phyloP scores from a whole-genome alignment of 805 yeast species.

The Sugiyamaella valdiviana region DNA sequence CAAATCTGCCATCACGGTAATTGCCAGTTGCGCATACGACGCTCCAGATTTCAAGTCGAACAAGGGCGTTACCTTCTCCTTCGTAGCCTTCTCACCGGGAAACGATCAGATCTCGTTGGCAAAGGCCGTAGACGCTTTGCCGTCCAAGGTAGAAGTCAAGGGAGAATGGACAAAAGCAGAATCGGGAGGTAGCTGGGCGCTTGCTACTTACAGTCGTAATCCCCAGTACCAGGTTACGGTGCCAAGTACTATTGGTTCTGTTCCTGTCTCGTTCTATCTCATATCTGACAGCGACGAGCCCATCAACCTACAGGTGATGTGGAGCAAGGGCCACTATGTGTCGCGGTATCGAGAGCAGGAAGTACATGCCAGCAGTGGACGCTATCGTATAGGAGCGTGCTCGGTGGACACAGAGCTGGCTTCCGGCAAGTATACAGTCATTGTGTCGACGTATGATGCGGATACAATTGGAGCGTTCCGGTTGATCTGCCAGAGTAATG shows the following conservation, averaged over 20 bases:
- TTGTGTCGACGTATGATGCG: slow-evolving; percentile 43
- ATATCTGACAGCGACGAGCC: slow-evolving; percentile 24
- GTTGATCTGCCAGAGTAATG: slow-evolving; percentile 27
- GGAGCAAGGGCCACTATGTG: slow-evolving; percentile 27
- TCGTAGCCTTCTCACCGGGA: slow-evolving; percentile 16
- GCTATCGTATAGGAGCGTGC: slow-evolving; percentile 28
- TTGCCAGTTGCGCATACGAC: slow-evolving; percentile 15
- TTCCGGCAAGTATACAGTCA: slow-evolving; percentile 38
- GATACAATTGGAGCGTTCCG: slow-evolving; percentile 30
- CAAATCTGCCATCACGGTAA: slow-evolving; percentile 19
- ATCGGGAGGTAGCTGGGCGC: slow-evolving; percentile 52
- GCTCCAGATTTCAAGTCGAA: neutral
- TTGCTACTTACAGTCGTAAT: slow-evolving; percentile 42
- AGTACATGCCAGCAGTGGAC: slow-evolving; percentile 32
- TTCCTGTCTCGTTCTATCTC: slow-evolving; percentile 22
- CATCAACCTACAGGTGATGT: slow-evolving; percentile 42
- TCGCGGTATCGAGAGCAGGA: slow-evolving; percentile 29
- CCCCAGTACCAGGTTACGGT: slow-evolving; percentile 45
- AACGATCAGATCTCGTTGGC: slow-evolving; percentile 16
- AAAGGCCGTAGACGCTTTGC: slow-evolving; percentile 29
- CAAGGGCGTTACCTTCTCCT: neutral
- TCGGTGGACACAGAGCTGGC: slow-evolving; percentile 2
- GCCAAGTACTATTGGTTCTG: neutral
- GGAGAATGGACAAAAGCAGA: slow-evolving; percentile 43
- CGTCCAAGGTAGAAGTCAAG: slow-evolving; percentile 20